Evolutionary conservation across 495 filamentous ascomycete genomes (phyloP).

Genomic region (Penicillium cataractarum): DNA sequence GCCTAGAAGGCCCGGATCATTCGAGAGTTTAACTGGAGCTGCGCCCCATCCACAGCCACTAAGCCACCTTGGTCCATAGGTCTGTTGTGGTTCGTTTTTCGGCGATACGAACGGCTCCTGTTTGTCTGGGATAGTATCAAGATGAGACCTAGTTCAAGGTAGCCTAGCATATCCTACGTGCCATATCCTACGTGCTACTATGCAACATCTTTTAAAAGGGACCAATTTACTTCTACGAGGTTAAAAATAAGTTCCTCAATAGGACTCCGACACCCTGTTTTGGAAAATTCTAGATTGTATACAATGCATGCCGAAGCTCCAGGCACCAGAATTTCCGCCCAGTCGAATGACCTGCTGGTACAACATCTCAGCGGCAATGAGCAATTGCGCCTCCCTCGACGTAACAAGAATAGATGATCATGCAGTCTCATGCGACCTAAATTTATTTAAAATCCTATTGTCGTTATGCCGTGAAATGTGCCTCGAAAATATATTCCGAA

Average conservation of each 20-base stretch:
- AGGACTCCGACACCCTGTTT: neutral
- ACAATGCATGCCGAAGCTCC: neutral
- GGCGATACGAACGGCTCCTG: neutral
- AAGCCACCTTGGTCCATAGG: conserved; percentile 7
- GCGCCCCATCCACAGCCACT: conserved; percentile 15
- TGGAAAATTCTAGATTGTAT: neutral
- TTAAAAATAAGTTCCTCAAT: neutral
- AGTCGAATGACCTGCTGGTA: neutral
- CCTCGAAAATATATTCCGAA: neutral
- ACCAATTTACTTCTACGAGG: neutral
- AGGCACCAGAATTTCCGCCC: conserved; percentile 13
- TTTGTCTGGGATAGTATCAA: too few species aligned
- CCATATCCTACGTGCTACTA: neutral
- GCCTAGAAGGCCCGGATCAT: too few species aligned
- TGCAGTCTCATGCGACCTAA: neutral
- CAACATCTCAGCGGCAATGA: neutral
- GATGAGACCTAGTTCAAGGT: neutral
- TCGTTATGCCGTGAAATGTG: neutral
- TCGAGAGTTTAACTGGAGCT: conserved; percentile 1
- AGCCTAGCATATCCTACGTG: neutral
- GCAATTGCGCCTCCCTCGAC: conserved; percentile 3
- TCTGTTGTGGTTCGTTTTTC: neutral
- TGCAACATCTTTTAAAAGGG: neutral
- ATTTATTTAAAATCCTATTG: neutral
- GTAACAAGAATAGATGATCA: neutral